A percentile compares a stretch with the other conserved stretches of the same genome.
phyloP scores from a whole-genome alignment of 306 rosid genomes.

The Cicer arietinum region DNA sequence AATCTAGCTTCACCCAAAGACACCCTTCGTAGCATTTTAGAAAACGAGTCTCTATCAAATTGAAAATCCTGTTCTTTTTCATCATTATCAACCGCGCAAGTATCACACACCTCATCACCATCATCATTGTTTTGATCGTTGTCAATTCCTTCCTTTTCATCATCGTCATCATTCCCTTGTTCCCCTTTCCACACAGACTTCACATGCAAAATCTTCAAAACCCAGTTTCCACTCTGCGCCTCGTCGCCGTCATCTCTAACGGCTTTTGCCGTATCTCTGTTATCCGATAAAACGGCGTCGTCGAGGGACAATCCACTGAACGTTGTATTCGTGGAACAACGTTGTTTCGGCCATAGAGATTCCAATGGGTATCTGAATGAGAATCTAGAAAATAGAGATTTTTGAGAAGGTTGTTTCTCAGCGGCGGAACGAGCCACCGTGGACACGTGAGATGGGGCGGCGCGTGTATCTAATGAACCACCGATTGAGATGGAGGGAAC shows the following conservation, averaged over 20 bases:
- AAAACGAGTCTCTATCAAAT: constrained; percentile 72
- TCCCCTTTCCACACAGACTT: constrained; percentile 70
- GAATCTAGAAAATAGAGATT: constrained; percentile 62
- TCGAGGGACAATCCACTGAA: constrained; percentile 65
- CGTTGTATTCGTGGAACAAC: constrained; percentile 45
- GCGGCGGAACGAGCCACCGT: constrained; percentile 52
- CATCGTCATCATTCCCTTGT: constrained; percentile 27
- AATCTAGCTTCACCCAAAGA: constrained; percentile 76
- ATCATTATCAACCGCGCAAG: constrained; percentile 58
- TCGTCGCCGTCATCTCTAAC: constrained; percentile 47
- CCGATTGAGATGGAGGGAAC: constrained; percentile 61
- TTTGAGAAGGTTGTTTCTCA: constrained; percentile 50
- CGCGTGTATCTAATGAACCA: constrained; percentile 65
- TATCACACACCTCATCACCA: constrained; percentile 53
- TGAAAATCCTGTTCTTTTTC: constrained; percentile 38
- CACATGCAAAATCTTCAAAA: constrained; percentile 73
- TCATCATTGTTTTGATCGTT: constrained; percentile 36
- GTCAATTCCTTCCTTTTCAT: constrained; percentile 30
- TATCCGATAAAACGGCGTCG: constrained; percentile 66
- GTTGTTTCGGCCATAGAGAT: constrained; percentile 69
- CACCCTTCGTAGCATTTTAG: constrained; percentile 79
- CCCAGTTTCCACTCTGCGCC: constrained; percentile 66
- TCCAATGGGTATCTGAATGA: constrained; percentile 65
- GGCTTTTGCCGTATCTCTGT: constrained; percentile 39
- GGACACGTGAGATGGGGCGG: constrained; percentile 59